phyloP scores from a whole-genome alignment of 169 alveolate species.

The Plasmodium vinckei region DNA sequence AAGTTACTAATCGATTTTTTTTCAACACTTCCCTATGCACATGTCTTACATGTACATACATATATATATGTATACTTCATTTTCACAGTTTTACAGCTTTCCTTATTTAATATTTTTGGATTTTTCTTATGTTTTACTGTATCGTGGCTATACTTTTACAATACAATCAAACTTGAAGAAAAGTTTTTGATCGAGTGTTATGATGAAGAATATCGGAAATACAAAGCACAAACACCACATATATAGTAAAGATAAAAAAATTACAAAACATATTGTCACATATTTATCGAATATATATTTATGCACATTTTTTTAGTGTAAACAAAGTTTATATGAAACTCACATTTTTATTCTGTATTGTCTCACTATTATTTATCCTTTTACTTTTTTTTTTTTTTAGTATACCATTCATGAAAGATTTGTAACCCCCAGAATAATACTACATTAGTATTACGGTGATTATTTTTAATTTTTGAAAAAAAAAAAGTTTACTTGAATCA shows the following conservation, averaged over 20 bases:
- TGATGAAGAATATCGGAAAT: conserved; percentile 35
- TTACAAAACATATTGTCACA: background rate
- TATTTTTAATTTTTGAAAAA: too few relatives aligned
- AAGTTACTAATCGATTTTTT: background rate
- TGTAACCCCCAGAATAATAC: background rate
- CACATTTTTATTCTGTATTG: background rate
- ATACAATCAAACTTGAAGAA: conserved; percentile 50
- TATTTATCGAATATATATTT: background rate
- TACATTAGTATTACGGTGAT: background rate
- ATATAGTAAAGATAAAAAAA: conserved; percentile 42
- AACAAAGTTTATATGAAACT: background rate
- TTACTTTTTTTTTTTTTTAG: conserved; percentile 32
- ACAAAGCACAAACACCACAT: conserved; percentile 41
- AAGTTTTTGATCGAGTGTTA: conserved; percentile 33
- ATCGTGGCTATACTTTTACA: conserved; percentile 46
- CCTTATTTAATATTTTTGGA: conserved; percentile 11
- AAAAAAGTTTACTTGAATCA: too few relatives aligned
- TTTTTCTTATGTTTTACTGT: conserved; percentile 24
- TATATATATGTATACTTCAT: background rate
- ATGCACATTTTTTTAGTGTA: background rate
- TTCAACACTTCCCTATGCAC: background rate
- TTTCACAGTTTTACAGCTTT: conserved; percentile 39
- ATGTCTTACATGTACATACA: background rate
- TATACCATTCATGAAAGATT: conserved; percentile 46
- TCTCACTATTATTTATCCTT: background rate